These are phyloP conservation scores for Tetragonia tetragonoides DNA, from an alignment of 148 eudicot genomes.

Conservation along the genomic window DNA sequence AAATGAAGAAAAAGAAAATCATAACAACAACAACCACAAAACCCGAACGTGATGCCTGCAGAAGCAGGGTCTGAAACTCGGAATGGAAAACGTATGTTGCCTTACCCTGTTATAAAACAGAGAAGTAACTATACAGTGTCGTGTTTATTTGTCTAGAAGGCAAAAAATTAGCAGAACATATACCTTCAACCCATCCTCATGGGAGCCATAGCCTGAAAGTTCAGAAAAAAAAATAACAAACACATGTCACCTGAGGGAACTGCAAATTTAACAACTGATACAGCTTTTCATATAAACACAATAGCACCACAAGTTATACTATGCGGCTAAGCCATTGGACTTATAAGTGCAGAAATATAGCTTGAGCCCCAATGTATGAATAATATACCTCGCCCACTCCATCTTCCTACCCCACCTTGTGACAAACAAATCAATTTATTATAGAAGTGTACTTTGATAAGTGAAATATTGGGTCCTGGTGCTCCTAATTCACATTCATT, in stretches of 20 bases:
- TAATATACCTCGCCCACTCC: neutral
- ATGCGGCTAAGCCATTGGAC: neutral
- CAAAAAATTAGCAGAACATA: neutral
- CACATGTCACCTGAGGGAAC: neutral
- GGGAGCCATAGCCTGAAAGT: conserved; percentile 82
- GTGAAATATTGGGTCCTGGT: neutral
- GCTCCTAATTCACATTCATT: too few relatives aligned
- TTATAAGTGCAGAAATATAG: neutral
- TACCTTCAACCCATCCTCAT: conserved; percentile 98
- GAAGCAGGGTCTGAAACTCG: neutral
- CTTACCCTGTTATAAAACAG: neutral
- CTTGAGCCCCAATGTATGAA: neutral
- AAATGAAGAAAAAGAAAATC: neutral
- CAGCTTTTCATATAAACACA: too few relatives aligned
- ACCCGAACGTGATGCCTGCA: neutral
- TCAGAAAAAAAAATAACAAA: neutral
- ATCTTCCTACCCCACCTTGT: neutral
- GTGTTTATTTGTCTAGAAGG: neutral
- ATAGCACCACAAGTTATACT: too few relatives aligned
- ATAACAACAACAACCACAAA: too few relatives aligned
- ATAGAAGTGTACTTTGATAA: neutral
- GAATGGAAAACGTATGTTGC: neutral
- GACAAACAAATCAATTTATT: neutral
- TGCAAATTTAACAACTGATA: neutral
- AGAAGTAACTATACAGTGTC: neutral